Evolutionary conservation across 23 red algal species (phyloP).

Genomic region (Agarophyton chilense): DNA sequence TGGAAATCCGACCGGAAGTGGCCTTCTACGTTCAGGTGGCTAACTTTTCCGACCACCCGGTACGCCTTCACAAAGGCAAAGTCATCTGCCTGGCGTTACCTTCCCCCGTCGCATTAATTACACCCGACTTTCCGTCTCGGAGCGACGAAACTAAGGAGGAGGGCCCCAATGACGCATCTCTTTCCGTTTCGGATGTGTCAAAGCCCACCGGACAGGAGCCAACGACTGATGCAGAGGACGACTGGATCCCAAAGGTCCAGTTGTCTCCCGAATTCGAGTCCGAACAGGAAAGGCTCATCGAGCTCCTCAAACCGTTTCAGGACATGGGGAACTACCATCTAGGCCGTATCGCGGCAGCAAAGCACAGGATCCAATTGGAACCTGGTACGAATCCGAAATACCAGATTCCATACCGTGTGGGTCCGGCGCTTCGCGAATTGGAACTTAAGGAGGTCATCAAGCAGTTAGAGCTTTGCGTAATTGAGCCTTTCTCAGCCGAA

Average conservation of each 20-base stretch:
- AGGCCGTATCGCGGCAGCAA: neutral
- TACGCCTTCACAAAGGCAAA: neutral
- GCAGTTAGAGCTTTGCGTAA: neutral
- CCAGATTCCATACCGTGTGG: slow-evolving; percentile 10
- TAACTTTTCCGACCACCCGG: neutral
- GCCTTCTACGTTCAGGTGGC: neutral
- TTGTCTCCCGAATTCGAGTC: neutral
- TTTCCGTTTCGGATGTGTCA: too few species aligned
- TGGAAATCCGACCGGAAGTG: neutral
- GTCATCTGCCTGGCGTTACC: slow-evolving; percentile 25
- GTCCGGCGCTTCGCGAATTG: neutral
- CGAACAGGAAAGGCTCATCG: neutral
- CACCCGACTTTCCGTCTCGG: neutral
- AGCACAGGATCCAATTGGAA: slow-evolving; percentile 17
- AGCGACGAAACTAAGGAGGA: neutral
- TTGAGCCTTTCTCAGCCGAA: neutral
- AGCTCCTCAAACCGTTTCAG: neutral
- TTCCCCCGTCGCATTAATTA: slow-evolving; percentile 4
- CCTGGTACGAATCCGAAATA: neutral
- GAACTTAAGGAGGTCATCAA: neutral
- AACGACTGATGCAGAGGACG: neutral
- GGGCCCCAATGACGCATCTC: neutral
- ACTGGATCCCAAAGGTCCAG: neutral
- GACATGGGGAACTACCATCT: slow-evolving; percentile 14
- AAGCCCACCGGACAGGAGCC: neutral